These are phyloP conservation scores for Pouteria campechiana DNA, from an alignment of 179 eudicot genomes.

Conservation along the genomic window DNA sequence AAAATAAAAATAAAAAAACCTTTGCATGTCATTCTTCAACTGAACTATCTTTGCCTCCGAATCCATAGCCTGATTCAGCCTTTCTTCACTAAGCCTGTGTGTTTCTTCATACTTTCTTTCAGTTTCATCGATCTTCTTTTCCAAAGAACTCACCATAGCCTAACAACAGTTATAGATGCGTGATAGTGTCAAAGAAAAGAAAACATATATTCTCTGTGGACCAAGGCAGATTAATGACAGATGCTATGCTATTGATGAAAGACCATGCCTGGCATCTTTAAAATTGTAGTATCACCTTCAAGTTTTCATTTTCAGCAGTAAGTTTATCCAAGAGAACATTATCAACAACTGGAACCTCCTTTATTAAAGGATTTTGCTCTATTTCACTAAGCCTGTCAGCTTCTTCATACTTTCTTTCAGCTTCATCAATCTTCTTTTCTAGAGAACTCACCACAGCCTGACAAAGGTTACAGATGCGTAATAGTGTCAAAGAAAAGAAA, in stretches of 20 bases:
- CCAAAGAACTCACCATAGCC: constrained; percentile 55
- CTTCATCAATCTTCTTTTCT: constrained; percentile 57
- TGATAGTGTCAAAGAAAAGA: background rate
- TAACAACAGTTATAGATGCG: constrained; percentile 10
- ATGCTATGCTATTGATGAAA: too few species aligned
- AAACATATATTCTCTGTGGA: background rate
- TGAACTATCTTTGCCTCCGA: constrained; percentile 54
- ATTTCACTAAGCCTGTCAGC: constrained; percentile 48
- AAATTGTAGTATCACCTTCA: constrained; percentile 53
- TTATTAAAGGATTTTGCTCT: constrained; percentile 12
- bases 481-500: background rate
- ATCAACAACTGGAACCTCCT: constrained; percentile 33
- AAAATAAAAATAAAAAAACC: constrained; percentile 24
- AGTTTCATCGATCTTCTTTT: constrained; percentile 52
- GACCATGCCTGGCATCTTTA: background rate
- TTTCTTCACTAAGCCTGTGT: constrained; percentile 51
- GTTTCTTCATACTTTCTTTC: constrained; percentile 54
- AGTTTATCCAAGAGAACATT: constrained; percentile 40
- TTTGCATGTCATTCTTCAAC: constrained; percentile 52
- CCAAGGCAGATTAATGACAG: too few species aligned
- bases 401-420: constrained; percentile 51
- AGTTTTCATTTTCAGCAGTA: constrained; percentile 60
- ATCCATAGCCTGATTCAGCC: constrained; percentile 47
- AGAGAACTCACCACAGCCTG: constrained; percentile 56
- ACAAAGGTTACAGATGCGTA: constrained; percentile 1